Base-by-base conservation (phyloP, 2,329 filamentous ascomycete genomes). In the Alternaria tenuissima region DNA sequence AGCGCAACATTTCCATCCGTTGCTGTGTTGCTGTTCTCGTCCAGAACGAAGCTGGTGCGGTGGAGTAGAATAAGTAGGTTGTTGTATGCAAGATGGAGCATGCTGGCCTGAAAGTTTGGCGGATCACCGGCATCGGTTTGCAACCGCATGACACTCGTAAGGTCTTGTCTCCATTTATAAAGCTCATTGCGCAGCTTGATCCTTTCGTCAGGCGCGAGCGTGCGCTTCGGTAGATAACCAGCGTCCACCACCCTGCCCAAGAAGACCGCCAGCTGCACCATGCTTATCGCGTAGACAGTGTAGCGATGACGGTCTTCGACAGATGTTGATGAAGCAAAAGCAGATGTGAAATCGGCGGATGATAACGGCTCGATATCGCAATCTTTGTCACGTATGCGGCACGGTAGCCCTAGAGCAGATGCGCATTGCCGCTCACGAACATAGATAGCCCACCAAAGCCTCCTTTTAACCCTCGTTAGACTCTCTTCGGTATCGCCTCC, bases 371-470 rank as follows among this genome's bases (percentile, higher is more conserved):
- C 77, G 7, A 82, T 73, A 57, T 84, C 82, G 55, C 83, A 84
- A 36, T 84, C 83, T 57, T 84, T 80, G 30, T 85, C 81, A 7
- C 81, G 79, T 34, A 84, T 83, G 1, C 82, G 76, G 44, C 80
- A 80, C 0, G 83, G 83, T 2, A 84, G 67, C 1, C 83, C 82
- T 6, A 81, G 64, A 9, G 82, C 80, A 2, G 81, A 79, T 1
- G 81, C 79, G 24, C 78, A 81, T 66, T 85, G 83, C 46, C 82
- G 79, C 53, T 85, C 83, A 9, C 83, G 75, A 47, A 84, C 78
- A 55, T 86, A 86, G 7, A 86, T 79, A 6, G 83, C 82, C 84
- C 84, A 86, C 83, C 84, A 86, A 7, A 86, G 81, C 5, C 84
- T 70, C 57, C 82, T 80, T 65, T 82, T 80, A 34, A 85, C 62